Evolutionary conservation across 73 alveolate species (phyloP).

Genomic region (Uronychia setigera): DNA sequence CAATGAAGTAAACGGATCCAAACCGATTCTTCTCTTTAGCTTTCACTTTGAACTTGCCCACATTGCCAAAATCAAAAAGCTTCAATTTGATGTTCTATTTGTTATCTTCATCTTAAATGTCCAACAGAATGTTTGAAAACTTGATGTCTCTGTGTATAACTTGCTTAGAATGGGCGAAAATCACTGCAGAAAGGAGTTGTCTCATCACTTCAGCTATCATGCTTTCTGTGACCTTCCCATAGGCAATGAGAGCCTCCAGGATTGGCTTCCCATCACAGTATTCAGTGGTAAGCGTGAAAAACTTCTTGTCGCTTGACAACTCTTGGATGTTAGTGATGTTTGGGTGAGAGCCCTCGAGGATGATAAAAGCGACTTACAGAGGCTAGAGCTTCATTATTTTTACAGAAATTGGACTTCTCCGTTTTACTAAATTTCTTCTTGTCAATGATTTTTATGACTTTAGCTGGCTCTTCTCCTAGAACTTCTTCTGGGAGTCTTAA

Average conservation of each 20-base stretch:
- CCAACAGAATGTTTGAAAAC: constrained; percentile 51
- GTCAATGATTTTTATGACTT: background rate
- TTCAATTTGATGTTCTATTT: background rate
- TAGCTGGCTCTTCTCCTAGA: background rate
- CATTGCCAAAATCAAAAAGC: background rate
- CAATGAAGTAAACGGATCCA: constrained; percentile 28
- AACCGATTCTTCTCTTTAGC: background rate
- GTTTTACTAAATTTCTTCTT: background rate
- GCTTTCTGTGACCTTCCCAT: constrained; percentile 42
- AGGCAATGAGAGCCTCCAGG: background rate
- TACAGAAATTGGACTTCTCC: background rate
- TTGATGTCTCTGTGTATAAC: constrained; percentile 56
- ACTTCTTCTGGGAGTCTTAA: background rate
- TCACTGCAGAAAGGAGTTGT: constrained; percentile 60
- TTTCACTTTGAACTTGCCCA: background rate
- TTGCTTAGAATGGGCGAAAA: constrained; percentile 49
- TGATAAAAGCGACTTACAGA: background rate
- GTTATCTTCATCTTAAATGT: background rate
- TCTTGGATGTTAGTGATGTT: background rate
- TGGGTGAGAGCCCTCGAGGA: background rate
- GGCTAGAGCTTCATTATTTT: background rate
- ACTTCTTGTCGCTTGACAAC: constrained; percentile 2
- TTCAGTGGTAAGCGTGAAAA: background rate
- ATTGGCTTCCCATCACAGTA: background rate
- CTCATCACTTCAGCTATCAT: constrained; percentile 44